Conservation (phyloP, 495 filamentous ascomycete species). For the Viridothelium virens region DNA sequence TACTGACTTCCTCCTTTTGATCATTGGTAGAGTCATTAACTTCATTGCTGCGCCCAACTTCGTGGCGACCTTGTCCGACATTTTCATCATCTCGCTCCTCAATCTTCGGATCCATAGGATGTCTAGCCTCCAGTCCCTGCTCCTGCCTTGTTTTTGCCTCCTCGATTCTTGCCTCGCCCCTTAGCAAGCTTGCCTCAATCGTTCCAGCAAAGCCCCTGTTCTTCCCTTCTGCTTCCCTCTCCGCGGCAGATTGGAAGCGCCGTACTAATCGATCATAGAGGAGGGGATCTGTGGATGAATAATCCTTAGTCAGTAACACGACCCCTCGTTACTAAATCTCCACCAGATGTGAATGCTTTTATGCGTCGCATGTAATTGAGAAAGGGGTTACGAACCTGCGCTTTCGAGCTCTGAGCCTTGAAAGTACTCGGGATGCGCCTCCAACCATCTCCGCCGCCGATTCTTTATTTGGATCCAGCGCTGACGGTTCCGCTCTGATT, state of each 20-base stretch:
- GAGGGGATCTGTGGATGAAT: slow-evolving; percentile 53
- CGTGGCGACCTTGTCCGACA: neutral
- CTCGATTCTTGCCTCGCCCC: slow-evolving; percentile 61
- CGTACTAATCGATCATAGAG: slow-evolving; percentile 74
- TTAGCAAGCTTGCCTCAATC: slow-evolving; percentile 61
- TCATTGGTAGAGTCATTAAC: neutral
- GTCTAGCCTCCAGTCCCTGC: neutral
- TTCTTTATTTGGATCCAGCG: slow-evolving; percentile 47
- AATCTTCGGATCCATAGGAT: slow-evolving; percentile 4
- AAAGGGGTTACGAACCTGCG: slow-evolving; percentile 40
- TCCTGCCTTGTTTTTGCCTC: neutral
- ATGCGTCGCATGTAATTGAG: neutral
- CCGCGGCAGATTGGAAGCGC: slow-evolving; percentile 63
- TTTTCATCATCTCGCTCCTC: neutral
- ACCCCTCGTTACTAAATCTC: neutral
- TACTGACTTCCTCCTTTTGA: no score
- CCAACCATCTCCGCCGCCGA: slow-evolving; percentile 56
- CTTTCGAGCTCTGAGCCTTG: slow-evolving; percentile 51
- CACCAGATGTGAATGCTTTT: neutral
- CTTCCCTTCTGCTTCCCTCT: slow-evolving; percentile 64
- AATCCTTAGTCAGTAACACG: slow-evolving; percentile 10
- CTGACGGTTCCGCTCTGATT: slow-evolving; percentile 4
- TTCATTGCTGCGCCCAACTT: neutral
- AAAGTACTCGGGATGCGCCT: slow-evolving; percentile 58
- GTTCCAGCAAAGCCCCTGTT: slow-evolving; percentile 65